Evolutionary conservation across 371 early-diverging fungal species (phyloP), one percentile per base, ranked within the genome.

Genomic region (Circinella umbellata): DNA sequence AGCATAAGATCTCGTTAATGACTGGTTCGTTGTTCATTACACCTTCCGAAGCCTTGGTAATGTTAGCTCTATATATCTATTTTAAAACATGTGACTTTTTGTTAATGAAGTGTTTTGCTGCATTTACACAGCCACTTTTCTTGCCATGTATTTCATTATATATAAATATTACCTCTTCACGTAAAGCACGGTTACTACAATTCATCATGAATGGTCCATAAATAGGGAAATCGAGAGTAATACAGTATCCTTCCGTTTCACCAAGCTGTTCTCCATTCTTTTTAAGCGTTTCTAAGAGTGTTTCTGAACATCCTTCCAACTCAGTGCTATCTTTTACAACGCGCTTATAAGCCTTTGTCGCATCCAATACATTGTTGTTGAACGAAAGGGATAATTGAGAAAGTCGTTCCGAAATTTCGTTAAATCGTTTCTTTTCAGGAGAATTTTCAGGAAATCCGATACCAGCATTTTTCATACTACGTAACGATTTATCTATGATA

Each of bases 171-270:
- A 84, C 88, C 68, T 80, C 76, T 73, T 88, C 88, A 37, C 91
- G 86, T 4, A 90, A 80, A 8, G 71, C 78, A 34, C 89, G 77
- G 69, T 88, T 89, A 38, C 72, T 79, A 72, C 89, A 88, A 73
- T 85, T 88, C 87, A 84, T 88, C 85, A 90, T 87, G 48, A 90
- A 88, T 3, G 91, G 89, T 2, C 84, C 85, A 63, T 81, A 83
- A 39, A 86, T 84, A 7, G 91, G 89, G 20, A 73, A 80, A 68
- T 90, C 91, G 61, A 90, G 64, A 1, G 91, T 90, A 14, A 89
- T 83, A 37, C 85, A 85, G 71, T 88, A 90, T 5, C 85, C 86
- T 6, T 87, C 88, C 15, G 80, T 79, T 69, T 81, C 71, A 3
- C 79, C 77, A 42, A 84, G 69, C 3, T 72, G 65, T 64, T 84